Conservation (phyloP, 1,284 basidiomycete genomes). For the Grifola frondosa region DNA sequence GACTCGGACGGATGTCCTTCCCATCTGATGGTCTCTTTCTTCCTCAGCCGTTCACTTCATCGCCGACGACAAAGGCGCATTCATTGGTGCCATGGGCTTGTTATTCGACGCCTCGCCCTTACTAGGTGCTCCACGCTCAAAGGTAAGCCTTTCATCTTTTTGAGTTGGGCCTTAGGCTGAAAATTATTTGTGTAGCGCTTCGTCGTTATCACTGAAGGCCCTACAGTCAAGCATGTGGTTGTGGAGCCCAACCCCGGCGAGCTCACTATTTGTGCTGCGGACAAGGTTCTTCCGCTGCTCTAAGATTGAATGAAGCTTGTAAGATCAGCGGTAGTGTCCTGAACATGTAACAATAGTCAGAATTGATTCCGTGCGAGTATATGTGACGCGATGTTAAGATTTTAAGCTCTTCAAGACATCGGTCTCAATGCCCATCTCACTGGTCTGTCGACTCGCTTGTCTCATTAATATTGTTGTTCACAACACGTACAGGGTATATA, state of each 20-base stretch:
- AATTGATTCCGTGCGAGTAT: too few species aligned
- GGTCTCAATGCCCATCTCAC: too few species aligned
- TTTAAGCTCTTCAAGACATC: too few species aligned
- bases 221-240: slow-evolving; percentile 51
- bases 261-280: slow-evolving; percentile 58
- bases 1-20: background rate
- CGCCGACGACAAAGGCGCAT: slow-evolving; percentile 65
- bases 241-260: slow-evolving; percentile 60
- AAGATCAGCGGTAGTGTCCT: too few species aligned
- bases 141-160: slow-evolving; percentile 42
- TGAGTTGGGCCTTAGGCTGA: background rate
- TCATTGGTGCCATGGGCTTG: slow-evolving; percentile 59
- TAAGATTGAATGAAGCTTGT: too few species aligned
- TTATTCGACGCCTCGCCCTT: slow-evolving; percentile 61
- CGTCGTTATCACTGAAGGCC: slow-evolving; percentile 55
- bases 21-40: background rate
- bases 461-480: too few species aligned
- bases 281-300: slow-evolving; percentile 55
- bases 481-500: too few species aligned
- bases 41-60: slow-evolving; percentile 56
- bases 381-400: too few species aligned
- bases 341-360: too few species aligned
- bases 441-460: too few species aligned
- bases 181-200: slow-evolving; percentile 44
- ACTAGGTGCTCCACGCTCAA: slow-evolving; percentile 65